Percentiles rank a stretch among this genome's conserved stretches.
Conservation (phyloP, 495 filamentous ascomycete genomes). For the Symbiotaphrina buchneri region DNA sequence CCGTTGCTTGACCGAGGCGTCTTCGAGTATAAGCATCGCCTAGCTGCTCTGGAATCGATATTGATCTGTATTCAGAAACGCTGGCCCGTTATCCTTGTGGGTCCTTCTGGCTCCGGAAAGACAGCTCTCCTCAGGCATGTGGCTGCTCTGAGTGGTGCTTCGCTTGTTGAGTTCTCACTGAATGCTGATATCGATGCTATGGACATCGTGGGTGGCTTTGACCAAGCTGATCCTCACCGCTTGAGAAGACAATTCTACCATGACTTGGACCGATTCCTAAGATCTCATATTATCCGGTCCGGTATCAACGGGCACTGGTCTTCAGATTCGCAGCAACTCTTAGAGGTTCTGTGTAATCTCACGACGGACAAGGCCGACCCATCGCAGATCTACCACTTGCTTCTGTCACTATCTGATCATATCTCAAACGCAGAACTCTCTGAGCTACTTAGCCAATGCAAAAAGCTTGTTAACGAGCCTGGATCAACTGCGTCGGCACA, state of each 20-base stretch:
- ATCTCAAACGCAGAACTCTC: too few species aligned
- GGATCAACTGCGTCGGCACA: constrained; percentile 38
- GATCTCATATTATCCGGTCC: constrained; percentile 24
- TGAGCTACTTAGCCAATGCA: constrained; percentile 13
- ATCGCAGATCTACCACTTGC: too few species aligned
- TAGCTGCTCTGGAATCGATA: constrained; percentile 35
- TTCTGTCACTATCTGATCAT: too few species aligned
- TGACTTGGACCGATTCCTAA: constrained; percentile 30
- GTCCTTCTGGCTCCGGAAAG: constrained; percentile 72
- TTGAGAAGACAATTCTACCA: constrained; percentile 30
- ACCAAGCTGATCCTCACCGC: constrained; percentile 68
- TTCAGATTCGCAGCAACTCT: too few species aligned
- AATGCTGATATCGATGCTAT: constrained; percentile 90
- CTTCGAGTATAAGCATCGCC: neutral
- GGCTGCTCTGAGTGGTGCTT: constrained; percentile 51
- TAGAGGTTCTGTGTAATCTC: too few species aligned
- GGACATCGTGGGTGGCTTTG: constrained; percentile 91
- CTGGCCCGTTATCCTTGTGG: constrained; percentile 76
- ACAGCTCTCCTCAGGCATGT: constrained; percentile 53
- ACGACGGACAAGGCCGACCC: too few species aligned
- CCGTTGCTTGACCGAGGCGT: constrained; percentile 22
- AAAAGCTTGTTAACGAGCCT: constrained; percentile 18
- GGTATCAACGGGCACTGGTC: constrained; percentile 17
- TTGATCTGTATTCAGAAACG: constrained; percentile 69
- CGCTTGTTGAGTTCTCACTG: constrained; percentile 55